Conservation (phyloP, 2,329 filamentous ascomycete species). For the Westerdykella sp. region DNA sequence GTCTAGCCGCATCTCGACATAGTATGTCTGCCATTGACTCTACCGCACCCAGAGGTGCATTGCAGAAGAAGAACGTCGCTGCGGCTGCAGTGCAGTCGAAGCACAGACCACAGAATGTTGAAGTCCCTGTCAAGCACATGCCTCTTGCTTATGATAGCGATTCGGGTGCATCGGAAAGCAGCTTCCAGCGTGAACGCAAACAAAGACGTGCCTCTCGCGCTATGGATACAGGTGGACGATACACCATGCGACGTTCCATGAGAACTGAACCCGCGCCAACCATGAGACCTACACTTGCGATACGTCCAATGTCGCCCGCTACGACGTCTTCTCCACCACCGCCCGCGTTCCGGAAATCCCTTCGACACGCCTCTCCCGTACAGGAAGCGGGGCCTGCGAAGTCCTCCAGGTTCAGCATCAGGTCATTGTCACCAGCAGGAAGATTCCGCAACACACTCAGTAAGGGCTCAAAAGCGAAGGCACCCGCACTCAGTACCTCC, state of each 20-base stretch:
- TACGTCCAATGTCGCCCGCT: conserved; percentile 40
- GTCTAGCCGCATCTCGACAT: conserved; percentile 31
- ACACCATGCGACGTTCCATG: conserved; percentile 66
- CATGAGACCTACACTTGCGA: conserved; percentile 35
- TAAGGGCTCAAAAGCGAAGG: conserved; percentile 19
- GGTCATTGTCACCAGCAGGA: conserved; percentile 62
- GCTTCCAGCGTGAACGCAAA: conserved; percentile 61
- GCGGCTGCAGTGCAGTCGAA: conserved; percentile 14
- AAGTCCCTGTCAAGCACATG: conserved; percentile 11
- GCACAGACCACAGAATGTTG: conserved; percentile 23
- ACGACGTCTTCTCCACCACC: conserved; percentile 16
- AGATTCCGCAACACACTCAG: conserved; percentile 42
- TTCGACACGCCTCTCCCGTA: conserved; percentile 27
- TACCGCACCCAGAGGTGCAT: conserved; percentile 28
- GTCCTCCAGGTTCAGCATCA: conserved; percentile 59
- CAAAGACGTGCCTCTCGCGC: conserved; percentile 38
- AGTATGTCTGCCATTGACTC: conserved; percentile 21
- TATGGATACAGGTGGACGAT: conserved; percentile 39
- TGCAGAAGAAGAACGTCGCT: conserved; percentile 38
- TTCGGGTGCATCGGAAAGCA: conserved; percentile 54
- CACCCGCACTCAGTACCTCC: conserved; percentile 12
- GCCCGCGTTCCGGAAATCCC: conserved; percentile 24
- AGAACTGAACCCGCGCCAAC: conserved; percentile 40
- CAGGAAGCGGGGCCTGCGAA: conserved; percentile 24
- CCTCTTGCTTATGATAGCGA: conserved; percentile 35